These are phyloP conservation scores for Phytopythium chamaehyphon DNA, from an alignment of 352 stramenopile species.

Conservation along the genomic window DNA sequence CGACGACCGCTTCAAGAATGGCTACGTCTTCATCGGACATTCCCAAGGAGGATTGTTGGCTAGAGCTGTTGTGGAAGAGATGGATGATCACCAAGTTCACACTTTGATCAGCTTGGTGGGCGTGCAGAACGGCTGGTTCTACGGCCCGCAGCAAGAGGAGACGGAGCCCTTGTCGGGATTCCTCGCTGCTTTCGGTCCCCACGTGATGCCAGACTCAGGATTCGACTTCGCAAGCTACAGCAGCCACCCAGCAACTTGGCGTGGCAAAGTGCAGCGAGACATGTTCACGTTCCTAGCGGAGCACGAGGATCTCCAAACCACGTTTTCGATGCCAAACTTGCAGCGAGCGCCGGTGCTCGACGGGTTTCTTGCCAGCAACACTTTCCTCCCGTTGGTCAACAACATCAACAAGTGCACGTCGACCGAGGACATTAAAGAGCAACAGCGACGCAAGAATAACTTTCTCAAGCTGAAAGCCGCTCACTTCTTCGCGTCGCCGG, in stretches of 20 bases:
- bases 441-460: slow-evolving; percentile 17
- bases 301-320: too few relatives aligned
- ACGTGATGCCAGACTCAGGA: too few relatives aligned
- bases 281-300: too few relatives aligned
- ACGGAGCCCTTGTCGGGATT: background rate
- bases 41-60: slow-evolving; percentile 44
- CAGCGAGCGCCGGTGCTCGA: background rate
- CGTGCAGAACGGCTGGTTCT: slow-evolving; percentile 41
- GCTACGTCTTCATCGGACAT: slow-evolving; percentile 46
- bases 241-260: slow-evolving; percentile 6
- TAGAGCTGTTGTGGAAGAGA: slow-evolving; percentile 41
- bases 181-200: slow-evolving; percentile 14
- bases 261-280: background rate
- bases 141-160: slow-evolving; percentile 24
- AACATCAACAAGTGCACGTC: slow-evolving; percentile 19
- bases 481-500: slow-evolving; percentile 42
- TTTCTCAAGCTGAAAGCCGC: slow-evolving; percentile 26
- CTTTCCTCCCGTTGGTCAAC: slow-evolving; percentile 20
- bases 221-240: too few relatives aligned
- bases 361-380: slow-evolving; percentile 13
- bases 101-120: slow-evolving; percentile 41
- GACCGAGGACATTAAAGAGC: slow-evolving; percentile 5
- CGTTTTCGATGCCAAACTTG: too few relatives aligned
- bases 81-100: slow-evolving; percentile 53
- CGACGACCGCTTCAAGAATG: slow-evolving; percentile 16